These are phyloP conservation scores for Trypanosoma avium DNA, from an alignment of 208 protist genomes.

Conservation along the genomic window DNA sequence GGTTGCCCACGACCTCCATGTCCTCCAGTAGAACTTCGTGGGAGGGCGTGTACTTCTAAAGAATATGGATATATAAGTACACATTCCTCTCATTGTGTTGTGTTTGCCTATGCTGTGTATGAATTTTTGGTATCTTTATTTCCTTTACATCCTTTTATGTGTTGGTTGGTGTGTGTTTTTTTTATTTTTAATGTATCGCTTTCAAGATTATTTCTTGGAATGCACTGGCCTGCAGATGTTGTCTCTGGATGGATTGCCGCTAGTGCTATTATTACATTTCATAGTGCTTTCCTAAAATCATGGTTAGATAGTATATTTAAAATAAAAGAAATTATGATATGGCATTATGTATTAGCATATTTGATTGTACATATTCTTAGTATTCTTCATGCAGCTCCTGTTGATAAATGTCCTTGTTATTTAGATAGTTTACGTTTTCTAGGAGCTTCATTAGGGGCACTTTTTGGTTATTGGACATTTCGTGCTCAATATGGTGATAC, in stretches of 20 bases:
- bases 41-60: conserved; percentile 16
- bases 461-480: conserved; percentile 42
- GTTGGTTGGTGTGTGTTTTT: conserved; percentile 37
- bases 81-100: conserved; percentile 51
- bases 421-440: conserved; percentile 69
- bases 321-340: conserved; percentile 7
- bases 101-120: conserved; percentile 65
- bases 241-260: conserved; percentile 47
- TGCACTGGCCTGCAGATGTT: conserved; percentile 79
- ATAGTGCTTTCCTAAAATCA: conserved; percentile 39
- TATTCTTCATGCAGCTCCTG: conserved; percentile 49
- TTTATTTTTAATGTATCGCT: conserved; percentile 55
- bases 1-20: conserved; percentile 70
- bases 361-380: conserved; percentile 38
- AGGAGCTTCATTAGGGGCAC: conserved; percentile 43
- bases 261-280: conserved; percentile 39
- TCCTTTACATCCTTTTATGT: conserved; percentile 36
- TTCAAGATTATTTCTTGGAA: conserved; percentile 67
- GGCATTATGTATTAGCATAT: conserved; percentile 37
- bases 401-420: conserved; percentile 72
- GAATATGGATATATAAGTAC: conserved; percentile 82
- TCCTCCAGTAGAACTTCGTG: conserved; percentile 59
- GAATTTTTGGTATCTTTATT: conserved; percentile 34
- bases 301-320: conserved; percentile 33
- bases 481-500: conserved; percentile 29